These are phyloP conservation scores for Penicillium nordicum DNA, from an alignment of 2,329 filamentous ascomycete species.

Conservation along the genomic window DNA sequence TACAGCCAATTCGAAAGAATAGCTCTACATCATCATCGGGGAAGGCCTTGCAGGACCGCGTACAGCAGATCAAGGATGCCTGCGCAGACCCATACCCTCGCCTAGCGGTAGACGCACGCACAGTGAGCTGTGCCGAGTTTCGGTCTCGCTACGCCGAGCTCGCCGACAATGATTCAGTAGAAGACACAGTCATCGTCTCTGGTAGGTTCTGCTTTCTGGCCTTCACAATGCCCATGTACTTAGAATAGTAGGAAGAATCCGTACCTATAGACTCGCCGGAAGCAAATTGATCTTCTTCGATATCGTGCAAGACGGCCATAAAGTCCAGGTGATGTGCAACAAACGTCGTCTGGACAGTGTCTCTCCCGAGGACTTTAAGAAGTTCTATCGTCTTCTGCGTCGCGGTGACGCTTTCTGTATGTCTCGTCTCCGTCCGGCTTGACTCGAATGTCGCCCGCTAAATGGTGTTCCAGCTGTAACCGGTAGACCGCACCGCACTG, in stretches of 20 bases:
- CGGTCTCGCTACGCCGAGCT: conserved; percentile 37
- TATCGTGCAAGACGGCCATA: conserved; percentile 67
- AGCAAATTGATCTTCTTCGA: conserved; percentile 82
- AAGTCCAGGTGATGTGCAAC: conserved; percentile 74
- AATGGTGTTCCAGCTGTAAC: conserved; percentile 54
- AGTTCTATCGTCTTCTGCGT: conserved; percentile 64
- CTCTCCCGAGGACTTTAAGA: conserved; percentile 50
- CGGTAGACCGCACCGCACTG: conserved; percentile 67
- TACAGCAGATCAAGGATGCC: conserved; percentile 37
- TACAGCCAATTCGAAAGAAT: conserved; percentile 19
- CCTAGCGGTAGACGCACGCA: conserved; percentile 28
- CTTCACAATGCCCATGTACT: conserved; percentile 29
- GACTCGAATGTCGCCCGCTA: conserved; percentile 8
- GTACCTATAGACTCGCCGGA: conserved; percentile 66
- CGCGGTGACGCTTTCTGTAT: conserved; percentile 81
- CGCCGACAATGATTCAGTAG: conserved; percentile 39
- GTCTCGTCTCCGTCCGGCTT: conserved; percentile 44
- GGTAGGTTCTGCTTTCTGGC: conserved; percentile 38
- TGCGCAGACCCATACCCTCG: conserved; percentile 40
- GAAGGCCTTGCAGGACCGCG: conserved; percentile 36
- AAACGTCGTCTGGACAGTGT: conserved; percentile 46
- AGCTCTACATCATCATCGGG: conserved; percentile 31
- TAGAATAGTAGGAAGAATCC: conserved; percentile 66
- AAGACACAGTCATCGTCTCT: conserved; percentile 41
- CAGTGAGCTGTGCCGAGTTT: conserved; percentile 38